phyloP scores from a whole-genome alignment of 2,329 filamentous ascomycete species.

The Aspergillus ruber region DNA sequence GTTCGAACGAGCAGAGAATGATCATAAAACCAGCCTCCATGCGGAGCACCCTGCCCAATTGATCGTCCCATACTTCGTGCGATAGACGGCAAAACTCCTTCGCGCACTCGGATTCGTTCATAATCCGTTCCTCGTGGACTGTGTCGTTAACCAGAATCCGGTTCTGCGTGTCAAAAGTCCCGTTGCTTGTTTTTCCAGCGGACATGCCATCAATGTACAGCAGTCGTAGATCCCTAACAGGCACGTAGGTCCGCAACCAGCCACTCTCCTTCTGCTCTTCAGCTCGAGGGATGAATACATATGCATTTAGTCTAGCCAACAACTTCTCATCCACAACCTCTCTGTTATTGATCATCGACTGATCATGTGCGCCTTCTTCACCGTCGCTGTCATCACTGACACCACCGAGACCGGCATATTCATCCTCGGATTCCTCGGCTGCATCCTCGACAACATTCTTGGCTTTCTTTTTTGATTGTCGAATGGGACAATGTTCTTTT shows the following conservation, averaged over 20 bases:
- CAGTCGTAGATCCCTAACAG: conserved; percentile 51
- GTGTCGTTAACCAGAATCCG: conserved; percentile 47
- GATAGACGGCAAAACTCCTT: conserved; percentile 51
- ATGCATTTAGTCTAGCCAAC: conserved; percentile 83
- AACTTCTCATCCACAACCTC: conserved; percentile 71
- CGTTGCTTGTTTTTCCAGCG: conserved; percentile 58
- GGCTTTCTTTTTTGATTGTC: conserved; percentile 83
- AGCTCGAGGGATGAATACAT: too few relatives aligned
- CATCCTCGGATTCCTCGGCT: conserved; percentile 94
- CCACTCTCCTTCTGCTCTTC: too few relatives aligned
- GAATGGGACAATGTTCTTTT: conserved; percentile 54
- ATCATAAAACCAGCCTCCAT: conserved; percentile 68
- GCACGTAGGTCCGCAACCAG: conserved; percentile 61
- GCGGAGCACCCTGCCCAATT: conserved; percentile 58
- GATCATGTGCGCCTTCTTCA: conserved; percentile 67
- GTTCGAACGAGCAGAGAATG: conserved; percentile 59
- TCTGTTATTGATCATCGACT: conserved; percentile 81
- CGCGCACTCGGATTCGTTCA: conserved; percentile 48
- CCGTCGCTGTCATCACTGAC: conserved; percentile 78
- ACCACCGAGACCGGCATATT: conserved; percentile 91
- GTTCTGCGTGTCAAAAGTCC: conserved; percentile 64
- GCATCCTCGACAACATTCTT: conserved; percentile 86
- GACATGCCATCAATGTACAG: conserved; percentile 67
- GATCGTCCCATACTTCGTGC: conserved; percentile 41
- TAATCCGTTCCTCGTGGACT: conserved; percentile 6